A percentile compares a stretch with the other conserved stretches of the same genome.
phyloP scores from a whole-genome alignment of 2,329 filamentous ascomycete genomes.

The Karstenula rhodostoma region DNA sequence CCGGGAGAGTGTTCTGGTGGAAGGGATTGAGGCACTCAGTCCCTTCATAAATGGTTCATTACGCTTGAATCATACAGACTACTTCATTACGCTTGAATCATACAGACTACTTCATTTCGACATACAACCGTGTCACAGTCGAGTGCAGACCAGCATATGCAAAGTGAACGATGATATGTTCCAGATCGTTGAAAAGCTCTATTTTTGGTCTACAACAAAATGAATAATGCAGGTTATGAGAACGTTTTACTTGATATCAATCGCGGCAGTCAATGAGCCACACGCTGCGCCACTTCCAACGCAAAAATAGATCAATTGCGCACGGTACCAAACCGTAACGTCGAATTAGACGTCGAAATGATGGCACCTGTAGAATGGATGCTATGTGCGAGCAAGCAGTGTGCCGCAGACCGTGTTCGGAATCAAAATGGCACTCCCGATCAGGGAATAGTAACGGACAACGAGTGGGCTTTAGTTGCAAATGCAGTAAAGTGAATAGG shows the following conservation, averaged over 20 bases:
- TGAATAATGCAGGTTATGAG: neutral
- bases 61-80: neutral
- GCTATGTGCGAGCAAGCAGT: neutral
- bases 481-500: neutral
- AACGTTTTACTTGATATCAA: neutral
- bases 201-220: neutral
- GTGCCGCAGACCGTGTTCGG: neutral
- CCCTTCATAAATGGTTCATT: neutral
- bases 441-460: neutral
- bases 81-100: neutral
- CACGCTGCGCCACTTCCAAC: neutral
- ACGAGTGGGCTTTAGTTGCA: neutral
- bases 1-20: neutral
- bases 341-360: neutral
- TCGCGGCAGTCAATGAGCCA: neutral
- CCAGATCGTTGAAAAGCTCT: no score
- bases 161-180: neutral
- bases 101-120: neutral
- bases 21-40: neutral
- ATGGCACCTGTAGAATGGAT: neutral
- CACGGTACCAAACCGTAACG: neutral
- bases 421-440: neutral
- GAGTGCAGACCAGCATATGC: neutral
- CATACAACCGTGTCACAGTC: neutral
- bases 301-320: neutral